These are phyloP conservation scores for Termitomyces sp. DNA, from an alignment of 768 basidiomycete genomes.

Conservation along the genomic window DNA sequence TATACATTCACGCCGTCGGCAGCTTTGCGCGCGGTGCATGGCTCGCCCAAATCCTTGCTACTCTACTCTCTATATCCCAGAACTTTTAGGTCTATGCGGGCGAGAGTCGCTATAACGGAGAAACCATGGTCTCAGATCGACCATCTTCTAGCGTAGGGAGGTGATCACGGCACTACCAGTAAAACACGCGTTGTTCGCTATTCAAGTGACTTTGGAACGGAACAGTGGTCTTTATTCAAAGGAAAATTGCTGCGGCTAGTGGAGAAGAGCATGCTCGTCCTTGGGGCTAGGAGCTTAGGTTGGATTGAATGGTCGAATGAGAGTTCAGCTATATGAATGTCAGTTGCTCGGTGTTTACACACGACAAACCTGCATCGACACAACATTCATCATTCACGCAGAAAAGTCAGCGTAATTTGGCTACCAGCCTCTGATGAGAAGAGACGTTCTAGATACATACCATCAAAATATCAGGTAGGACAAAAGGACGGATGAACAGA, in stretches of 20 bases:
- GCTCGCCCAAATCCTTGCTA: not conserved
- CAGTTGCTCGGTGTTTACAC: too few species aligned
- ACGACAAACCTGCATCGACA: too few species aligned
- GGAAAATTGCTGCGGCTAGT: not conserved
- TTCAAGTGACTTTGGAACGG: not conserved
- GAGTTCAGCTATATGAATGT: not conserved
- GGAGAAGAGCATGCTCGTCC: not conserved
- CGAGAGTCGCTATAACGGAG: not conserved
- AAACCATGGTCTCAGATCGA: not conserved
- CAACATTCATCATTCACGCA: too few species aligned
- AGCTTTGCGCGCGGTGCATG: not conserved
- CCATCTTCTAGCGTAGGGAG: not conserved
- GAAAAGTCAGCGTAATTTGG: too few species aligned
- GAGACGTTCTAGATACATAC: too few species aligned
- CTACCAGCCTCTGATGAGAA: too few species aligned
- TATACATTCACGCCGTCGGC: not conserved
- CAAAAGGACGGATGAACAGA: too few species aligned
- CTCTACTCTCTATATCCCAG: not conserved
- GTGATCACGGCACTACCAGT: not conserved
- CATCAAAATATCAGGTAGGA: too few species aligned
- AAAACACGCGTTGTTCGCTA: not conserved
- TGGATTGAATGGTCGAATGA: not conserved
- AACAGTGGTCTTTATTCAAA: not conserved
- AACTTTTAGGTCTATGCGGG: not conserved
- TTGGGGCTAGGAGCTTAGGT: not conserved